Conservation (phyloP, 495 filamentous ascomycete species). For the Parachaetomium inaequale region DNA sequence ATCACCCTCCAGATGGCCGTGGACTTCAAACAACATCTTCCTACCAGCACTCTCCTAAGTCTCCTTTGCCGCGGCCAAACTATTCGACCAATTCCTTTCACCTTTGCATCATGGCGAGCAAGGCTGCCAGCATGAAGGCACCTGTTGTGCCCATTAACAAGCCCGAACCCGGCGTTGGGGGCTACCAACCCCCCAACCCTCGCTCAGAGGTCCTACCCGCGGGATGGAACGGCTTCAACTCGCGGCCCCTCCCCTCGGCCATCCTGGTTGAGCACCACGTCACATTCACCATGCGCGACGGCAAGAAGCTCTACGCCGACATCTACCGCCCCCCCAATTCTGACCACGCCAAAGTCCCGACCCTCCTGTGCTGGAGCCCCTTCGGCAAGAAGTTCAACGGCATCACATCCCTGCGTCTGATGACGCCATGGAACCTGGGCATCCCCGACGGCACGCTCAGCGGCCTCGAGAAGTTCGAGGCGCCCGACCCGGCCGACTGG, state of each 20-base stretch:
- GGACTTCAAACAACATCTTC: too few relatives aligned
- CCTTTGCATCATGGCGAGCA: not conserved
- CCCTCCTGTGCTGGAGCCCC: constrained; percentile 7
- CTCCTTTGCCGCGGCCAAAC: too few relatives aligned
- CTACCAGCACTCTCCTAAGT: too few relatives aligned
- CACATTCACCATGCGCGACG: constrained; percentile 4
- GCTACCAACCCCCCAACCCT: not conserved
- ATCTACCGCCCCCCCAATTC: constrained; percentile 2
- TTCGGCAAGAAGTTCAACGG: constrained; percentile 9
- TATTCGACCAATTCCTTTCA: not conserved
- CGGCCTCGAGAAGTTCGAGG: constrained; percentile 4
- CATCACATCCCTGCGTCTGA: not conserved
- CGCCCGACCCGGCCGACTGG: constrained; percentile 5
- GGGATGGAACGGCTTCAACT: constrained; percentile 6
- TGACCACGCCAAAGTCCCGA: not conserved
- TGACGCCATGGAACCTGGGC: constrained; percentile 6
- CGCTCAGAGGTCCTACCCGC: constrained; percentile 3
- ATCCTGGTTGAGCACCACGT: constrained; percentile 3
- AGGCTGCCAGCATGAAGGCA: not conserved
- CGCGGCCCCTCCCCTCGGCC: constrained; percentile 1
- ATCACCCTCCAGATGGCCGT: too few relatives aligned
- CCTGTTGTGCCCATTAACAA: constrained; percentile 2
- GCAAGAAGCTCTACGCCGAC: constrained; percentile 4
- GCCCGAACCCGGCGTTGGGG: not conserved
- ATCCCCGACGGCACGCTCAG: constrained; percentile 5